These are phyloP conservation scores for Lactarius hatsudake DNA, from an alignment of 768 basidiomycete species.

Conservation along the genomic window DNA sequence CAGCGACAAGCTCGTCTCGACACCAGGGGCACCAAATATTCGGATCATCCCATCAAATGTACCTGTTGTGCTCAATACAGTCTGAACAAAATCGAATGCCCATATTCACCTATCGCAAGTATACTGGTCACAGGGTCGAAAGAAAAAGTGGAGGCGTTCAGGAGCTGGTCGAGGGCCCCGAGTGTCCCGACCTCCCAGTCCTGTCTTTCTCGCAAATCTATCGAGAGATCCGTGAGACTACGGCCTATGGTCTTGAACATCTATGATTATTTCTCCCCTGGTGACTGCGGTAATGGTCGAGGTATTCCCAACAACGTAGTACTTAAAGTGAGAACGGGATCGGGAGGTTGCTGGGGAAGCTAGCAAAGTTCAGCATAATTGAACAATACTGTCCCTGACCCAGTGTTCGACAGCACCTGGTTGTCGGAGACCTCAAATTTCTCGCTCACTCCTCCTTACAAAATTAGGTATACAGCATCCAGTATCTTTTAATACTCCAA, in stretches of 20 bases:
- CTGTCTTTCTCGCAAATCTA: constrained; percentile 49
- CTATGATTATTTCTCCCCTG: not conserved
- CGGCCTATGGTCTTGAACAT: constrained; percentile 23
- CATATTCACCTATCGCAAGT: constrained; percentile 55
- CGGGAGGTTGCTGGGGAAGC: no score
- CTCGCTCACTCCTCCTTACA: no score
- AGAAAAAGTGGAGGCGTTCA: constrained; percentile 52
- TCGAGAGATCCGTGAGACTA: constrained; percentile 52
- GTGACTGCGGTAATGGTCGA: not conserved
- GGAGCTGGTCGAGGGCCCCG: constrained; percentile 47
- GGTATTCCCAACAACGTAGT: not conserved
- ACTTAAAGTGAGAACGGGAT: not conserved
- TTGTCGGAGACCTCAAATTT: no score
- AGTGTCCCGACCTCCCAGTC: constrained; percentile 59
- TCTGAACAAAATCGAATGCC: not conserved
- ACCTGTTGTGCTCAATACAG: constrained; percentile 39
- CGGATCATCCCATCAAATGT: constrained; percentile 61
- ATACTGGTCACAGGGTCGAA: constrained; percentile 59
- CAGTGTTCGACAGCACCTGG: no score
- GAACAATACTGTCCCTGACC: no score
- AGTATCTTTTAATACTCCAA: no score
- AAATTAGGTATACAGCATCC: no score
- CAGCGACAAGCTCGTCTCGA: constrained; percentile 52
- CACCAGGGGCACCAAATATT: constrained; percentile 66
- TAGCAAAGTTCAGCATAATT: no score